Percentiles rank a stretch among this genome's conserved stretches.
phyloP scores from a whole-genome alignment of 2,329 filamentous ascomycete species.

The Teratosphaeria epicoccoides region DNA sequence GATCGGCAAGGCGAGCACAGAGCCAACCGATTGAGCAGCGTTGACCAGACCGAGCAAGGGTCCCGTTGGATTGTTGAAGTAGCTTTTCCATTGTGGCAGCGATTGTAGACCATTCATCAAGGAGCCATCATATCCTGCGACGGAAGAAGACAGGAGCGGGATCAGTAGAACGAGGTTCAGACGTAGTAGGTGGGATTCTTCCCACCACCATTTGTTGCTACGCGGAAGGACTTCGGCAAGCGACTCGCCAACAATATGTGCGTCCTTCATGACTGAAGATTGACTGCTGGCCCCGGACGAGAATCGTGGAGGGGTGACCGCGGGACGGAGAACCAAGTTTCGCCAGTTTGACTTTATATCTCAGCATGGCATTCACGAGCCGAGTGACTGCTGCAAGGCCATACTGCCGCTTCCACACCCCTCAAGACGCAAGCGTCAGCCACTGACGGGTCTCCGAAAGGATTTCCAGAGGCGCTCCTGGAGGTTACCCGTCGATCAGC shows the following conservation, averaged over 20 bases:
- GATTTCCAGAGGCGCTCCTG: too few relatives aligned
- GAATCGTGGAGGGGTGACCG: too few relatives aligned
- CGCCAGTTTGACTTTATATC: too few relatives aligned
- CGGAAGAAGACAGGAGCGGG: conserved; percentile 34
- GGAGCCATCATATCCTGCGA: conserved; percentile 5
- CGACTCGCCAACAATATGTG: conserved; percentile 21
- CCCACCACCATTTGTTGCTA: conserved; percentile 34
- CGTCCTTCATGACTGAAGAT: conserved; percentile 16
- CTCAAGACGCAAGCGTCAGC: too few relatives aligned
- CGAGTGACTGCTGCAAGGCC: too few relatives aligned
- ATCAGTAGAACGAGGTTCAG: conserved; percentile 27
- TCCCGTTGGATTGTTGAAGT: conserved; percentile 29
- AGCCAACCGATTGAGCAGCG: conserved; percentile 31
- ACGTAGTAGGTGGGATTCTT: conserved; percentile 28
- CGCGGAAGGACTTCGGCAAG: conserved; percentile 33
- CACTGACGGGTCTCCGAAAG: too few relatives aligned
- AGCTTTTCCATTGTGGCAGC: conserved; percentile 31
- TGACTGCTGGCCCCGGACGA: neutral
- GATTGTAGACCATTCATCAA: conserved; percentile 34
- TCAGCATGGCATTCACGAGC: too few relatives aligned
- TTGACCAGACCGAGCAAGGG: conserved; percentile 29
- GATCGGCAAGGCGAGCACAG: conserved; percentile 29
- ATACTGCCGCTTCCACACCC: too few relatives aligned
- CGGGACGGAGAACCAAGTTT: too few relatives aligned
- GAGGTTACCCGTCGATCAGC: neutral